Evolutionary conservation across 139 green algal species (phyloP), one percentile per base, ranked within the genome.

Genomic region (Volvox africanus): DNA sequence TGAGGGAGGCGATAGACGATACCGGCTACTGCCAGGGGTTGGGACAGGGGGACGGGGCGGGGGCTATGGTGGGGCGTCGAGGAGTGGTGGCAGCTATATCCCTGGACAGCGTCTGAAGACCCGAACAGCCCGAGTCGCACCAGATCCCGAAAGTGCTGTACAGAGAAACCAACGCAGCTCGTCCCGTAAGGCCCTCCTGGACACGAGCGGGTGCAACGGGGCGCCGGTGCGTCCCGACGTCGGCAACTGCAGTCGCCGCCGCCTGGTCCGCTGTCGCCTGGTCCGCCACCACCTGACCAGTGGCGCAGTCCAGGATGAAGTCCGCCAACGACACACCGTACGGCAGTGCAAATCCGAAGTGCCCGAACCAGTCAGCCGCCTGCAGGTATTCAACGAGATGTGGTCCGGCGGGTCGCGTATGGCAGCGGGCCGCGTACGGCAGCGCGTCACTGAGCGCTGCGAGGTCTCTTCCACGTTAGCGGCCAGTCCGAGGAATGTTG

Each of bases 261-360:
- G 65, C 67, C 83, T 16, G 36, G 68, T 81, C 83, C 35, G 83
- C 83, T 33, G 26, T 65, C 36, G 16, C 35, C 83, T 80, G 67
- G 26, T 17, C 35, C 1, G 83, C 83, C 26, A 73, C 80, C 81
- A 92, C 91, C 81, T 93, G 87, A 0, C 91, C 91, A 13, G 83
- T 89, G 35, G 91, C 91, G 73, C 81, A 90, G 71, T 93, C 91
- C 26, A 93, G 61, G 18, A 93, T 92, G 91, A 91, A 89, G 61
- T 93, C 91, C 22, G 97, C 96, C 26, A 96, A 68, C 87, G 96
- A 97, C 35, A 95, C 89, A 32, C 95, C 92, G 80, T 95, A 96
- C 50, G 96, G 96, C 80, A 97, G 85, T 0, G 79, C 69, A 88
- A 94, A 97, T 20, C 95, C 95, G 24, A 97, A 87, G 32, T 92